Evolutionary conservation across 2,329 filamentous ascomycete species (phyloP).

Genomic region (Bipolaris sorokiniana): DNA sequence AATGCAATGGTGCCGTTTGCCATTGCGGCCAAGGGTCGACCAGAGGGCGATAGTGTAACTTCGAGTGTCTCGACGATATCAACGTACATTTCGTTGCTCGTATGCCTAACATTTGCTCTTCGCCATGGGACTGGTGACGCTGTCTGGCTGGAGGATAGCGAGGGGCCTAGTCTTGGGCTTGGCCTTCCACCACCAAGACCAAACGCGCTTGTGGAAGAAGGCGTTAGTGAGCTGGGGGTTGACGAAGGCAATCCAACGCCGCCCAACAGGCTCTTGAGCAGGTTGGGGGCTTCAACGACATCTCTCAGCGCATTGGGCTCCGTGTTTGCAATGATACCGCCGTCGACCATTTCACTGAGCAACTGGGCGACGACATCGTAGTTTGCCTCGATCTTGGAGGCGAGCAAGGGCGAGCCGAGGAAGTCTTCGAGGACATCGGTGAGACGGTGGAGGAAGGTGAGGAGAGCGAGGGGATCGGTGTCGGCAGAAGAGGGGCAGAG

Average conservation of each 20-base stretch:
- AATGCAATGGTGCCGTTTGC: conserved; percentile 93
- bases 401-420: conserved; percentile 82
- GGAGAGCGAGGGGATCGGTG: conserved; percentile 83
- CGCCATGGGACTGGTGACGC: conserved; percentile 79
- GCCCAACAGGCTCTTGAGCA: conserved; percentile 86
- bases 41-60: conserved; percentile 89
- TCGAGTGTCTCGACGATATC: conserved; percentile 90
- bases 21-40: conserved; percentile 82
- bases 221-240: conserved; percentile 40
- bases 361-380: conserved; percentile 96
- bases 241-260: conserved; percentile 78
- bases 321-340: conserved; percentile 84
- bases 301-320: conserved; percentile 93
- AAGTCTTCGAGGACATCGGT: conserved; percentile 95
- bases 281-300: conserved; percentile 87
- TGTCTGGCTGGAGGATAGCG: conserved; percentile 37
- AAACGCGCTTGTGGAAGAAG: conserved; percentile 20
- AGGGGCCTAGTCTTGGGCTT: conserved; percentile 32
- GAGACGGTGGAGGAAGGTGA: conserved; percentile 93
- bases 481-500: conserved; percentile 85
- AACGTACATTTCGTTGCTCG: conserved; percentile 95
- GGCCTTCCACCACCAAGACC: conserved; percentile 22
- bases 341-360: conserved; percentile 95
- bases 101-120: conserved; percentile 89
- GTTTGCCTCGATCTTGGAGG: conserved; percentile 82